Percentiles rank a stretch among this genome's conserved stretches.
Conservation (phyloP, 768 basidiomycete genomes). For the Trametes villosa region DNA sequence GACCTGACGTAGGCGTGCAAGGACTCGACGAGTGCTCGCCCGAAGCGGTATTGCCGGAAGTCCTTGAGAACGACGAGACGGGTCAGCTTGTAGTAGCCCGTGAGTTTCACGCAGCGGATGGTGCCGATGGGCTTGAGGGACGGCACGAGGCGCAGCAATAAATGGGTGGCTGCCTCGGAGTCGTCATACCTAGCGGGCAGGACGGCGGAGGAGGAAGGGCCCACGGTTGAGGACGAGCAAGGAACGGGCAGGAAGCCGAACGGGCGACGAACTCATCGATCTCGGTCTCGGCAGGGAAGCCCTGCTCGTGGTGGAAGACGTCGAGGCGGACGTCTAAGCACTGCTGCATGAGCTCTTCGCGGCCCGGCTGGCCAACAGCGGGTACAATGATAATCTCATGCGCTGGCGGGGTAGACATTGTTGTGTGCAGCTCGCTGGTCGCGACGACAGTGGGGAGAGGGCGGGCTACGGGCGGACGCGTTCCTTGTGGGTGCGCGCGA, state of each 20-base stretch:
- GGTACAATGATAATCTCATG: slow-evolving; percentile 64
- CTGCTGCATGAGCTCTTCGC: slow-evolving; percentile 58
- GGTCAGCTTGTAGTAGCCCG: slow-evolving; percentile 69
- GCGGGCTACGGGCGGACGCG: not conserved
- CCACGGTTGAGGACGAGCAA: slow-evolving; percentile 2
- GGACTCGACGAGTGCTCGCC: slow-evolving; percentile 63
- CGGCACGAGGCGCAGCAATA: slow-evolving; percentile 69
- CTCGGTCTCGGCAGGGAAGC: slow-evolving; percentile 75
- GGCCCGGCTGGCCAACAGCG: slow-evolving; percentile 39
- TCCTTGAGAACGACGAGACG: slow-evolving; percentile 70
- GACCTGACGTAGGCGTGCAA: slow-evolving; percentile 62
- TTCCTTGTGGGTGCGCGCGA: slow-evolving; percentile 7
- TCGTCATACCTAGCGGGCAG: slow-evolving; percentile 55
- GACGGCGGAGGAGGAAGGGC: slow-evolving; percentile 18
- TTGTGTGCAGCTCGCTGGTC: not conserved
- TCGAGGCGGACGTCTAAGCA: slow-evolving; percentile 65
- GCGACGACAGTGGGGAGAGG: not conserved
- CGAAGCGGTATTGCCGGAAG: slow-evolving; percentile 67
- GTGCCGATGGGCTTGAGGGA: slow-evolving; percentile 71
- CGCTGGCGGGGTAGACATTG: slow-evolving; percentile 31
- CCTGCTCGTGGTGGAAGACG: slow-evolving; percentile 70
- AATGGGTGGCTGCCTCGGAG: slow-evolving; percentile 66
- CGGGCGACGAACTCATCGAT: slow-evolving; percentile 64
- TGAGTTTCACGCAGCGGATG: slow-evolving; percentile 53
- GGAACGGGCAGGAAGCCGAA: slow-evolving; percentile 9